Percentiles rank a stretch among this genome's conserved stretches.
phyloP scores from a whole-genome alignment of 2,329 filamentous ascomycete genomes.

The Fusarium phyllophilum region DNA sequence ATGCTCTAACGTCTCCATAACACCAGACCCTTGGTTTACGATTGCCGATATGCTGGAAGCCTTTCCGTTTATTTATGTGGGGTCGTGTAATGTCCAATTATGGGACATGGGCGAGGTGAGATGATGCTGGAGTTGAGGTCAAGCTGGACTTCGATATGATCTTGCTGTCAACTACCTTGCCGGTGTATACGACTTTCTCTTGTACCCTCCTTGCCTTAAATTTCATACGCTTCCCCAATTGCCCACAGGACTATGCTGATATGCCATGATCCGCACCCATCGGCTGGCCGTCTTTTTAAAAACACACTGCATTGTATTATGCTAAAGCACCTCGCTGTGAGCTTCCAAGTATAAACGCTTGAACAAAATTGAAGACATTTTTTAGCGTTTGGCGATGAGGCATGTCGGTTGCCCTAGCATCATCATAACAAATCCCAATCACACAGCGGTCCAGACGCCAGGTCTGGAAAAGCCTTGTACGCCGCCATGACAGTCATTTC shows the following conservation, averaged over 20 bases:
- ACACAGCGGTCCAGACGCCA: neutral
- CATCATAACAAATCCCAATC: neutral
- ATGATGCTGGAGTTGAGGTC: neutral
- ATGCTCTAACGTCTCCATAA: neutral
- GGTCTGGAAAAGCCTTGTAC: constrained; percentile 1
- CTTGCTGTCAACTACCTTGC: neutral
- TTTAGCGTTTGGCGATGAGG: neutral
- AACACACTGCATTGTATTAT: neutral
- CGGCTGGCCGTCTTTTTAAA: neutral
- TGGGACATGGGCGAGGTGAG: neutral
- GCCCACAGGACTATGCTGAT: neutral
- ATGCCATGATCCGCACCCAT: neutral
- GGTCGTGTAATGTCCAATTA: neutral
- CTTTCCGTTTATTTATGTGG: neutral
- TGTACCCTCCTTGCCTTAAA: neutral
- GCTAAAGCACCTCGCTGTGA: neutral
- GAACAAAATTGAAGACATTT: neutral
- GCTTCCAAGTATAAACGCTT: neutral
- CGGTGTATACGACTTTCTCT: neutral
- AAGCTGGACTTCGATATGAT: neutral
- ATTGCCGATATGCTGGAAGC: constrained; percentile 9
- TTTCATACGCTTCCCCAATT: neutral
- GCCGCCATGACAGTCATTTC: neutral
- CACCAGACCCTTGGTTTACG: neutral
- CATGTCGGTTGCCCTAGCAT: constrained; percentile 17